Base-by-base conservation (phyloP, 345 rosid genomes). In the Euphorbia pulcherrima region DNA sequence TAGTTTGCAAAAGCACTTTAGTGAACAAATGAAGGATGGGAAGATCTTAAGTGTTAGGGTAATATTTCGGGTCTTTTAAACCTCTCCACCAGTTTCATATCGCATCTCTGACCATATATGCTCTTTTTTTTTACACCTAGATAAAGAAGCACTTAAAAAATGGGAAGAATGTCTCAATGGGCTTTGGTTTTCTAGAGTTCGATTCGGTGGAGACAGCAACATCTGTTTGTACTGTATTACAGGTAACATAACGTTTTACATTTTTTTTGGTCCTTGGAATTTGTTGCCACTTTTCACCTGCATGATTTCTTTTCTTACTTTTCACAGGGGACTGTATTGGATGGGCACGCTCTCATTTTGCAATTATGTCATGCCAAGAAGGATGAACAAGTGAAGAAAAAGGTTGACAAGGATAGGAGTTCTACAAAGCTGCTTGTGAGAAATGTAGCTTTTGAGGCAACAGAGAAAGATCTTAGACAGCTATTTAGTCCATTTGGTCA, bases 391-490 rank as follows among this genome's bases (percentile, higher is more conserved):
- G 79, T 68, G 35, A 70, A 51, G 58, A 89, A 82, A 72, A 85
- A 81, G 56, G 83, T 66, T 35, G 88, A 69, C 62, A 89, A 81
- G 72, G 88, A 90, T 74, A 83, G 64, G 80, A 79, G 88, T 71
- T 80, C 89, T 0, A 91, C 92, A 51, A 94, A 94, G 82, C 69
- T 94, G 46, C 92, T 88, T 48, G 90, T 91, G 64, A 88, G 77
- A 78, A 91, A 94, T 75, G 93, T 94, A 63, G 96, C 99, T 69
- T 94, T 94, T 62, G 96, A 94, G 77, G 97, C 99, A 63, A 94
- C 97, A 6, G 79, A 85, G 78, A 91, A 89, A 69, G 99, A 94
- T 77, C 80, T 94, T 55, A 84, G 85, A 78, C 96, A 88, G 80
- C 83, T 94, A 26, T 91, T 91, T 79, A 84, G 93, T 78, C 92